phyloP scores from a whole-genome alignment of 73 alveolate species.

The Paramecium sexaurelia region DNA sequence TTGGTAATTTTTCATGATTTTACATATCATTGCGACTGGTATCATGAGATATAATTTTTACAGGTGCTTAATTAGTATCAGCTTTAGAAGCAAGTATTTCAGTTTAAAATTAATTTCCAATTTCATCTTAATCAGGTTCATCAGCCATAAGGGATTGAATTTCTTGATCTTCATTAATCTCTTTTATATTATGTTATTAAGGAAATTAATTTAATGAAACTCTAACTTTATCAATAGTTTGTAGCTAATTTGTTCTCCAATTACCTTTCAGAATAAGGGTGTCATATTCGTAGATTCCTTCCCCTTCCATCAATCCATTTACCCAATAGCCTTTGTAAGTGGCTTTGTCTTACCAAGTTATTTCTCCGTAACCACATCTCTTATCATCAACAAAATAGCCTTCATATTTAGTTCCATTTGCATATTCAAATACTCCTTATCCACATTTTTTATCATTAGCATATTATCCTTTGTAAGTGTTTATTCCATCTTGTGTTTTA shows the following conservation, averaged over 20 bases:
- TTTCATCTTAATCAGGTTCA: background rate
- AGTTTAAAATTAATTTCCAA: background rate
- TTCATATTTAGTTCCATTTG: background rate
- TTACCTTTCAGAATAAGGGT: background rate
- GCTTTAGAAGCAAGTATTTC: background rate
- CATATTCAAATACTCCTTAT: constrained; percentile 45
- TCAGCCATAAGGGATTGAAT: background rate
- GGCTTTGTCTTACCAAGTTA: background rate
- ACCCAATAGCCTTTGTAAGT: constrained; percentile 58
- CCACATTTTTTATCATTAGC: constrained; percentile 61
- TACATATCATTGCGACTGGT: background rate
- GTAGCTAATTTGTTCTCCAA: constrained; percentile 2
- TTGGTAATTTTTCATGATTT: background rate
- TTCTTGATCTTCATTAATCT: background rate
- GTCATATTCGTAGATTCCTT: constrained; percentile 24
- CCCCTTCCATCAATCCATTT: constrained; percentile 66
- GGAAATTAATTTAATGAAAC: constrained; percentile 35
- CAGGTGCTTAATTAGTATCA: background rate
- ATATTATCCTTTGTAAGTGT: no score
- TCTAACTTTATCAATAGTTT: constrained; percentile 2
- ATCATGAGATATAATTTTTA: background rate
- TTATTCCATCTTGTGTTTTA: no score
- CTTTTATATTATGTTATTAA: background rate
- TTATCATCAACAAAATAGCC: background rate
- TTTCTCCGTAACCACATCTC: constrained; percentile 60